These are phyloP conservation scores for Thymus quinquecostatus DNA, from an alignment of 257 asterid genomes.

Conservation along the genomic window DNA sequence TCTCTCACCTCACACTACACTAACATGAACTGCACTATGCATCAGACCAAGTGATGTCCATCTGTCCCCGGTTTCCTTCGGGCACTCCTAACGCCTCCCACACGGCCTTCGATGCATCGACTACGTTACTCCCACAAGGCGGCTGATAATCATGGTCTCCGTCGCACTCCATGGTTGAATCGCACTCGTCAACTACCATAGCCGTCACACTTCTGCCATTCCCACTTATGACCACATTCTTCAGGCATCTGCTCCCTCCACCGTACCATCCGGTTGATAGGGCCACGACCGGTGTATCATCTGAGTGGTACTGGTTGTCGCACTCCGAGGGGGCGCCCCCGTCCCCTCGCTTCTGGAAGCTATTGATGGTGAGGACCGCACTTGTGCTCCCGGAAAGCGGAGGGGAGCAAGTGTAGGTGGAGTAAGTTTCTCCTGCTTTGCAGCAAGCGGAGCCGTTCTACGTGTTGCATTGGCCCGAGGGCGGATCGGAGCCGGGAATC, in stretches of 20 bases:
- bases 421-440: constrained; percentile 35
- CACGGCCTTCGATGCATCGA: constrained; percentile 49
- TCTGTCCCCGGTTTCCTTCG: constrained; percentile 38
- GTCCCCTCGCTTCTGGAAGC: neutral
- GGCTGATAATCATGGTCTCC: constrained; percentile 50
- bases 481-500: constrained; percentile 41
- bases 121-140: constrained; percentile 48
- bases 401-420: constrained; percentile 51
- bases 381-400: constrained; percentile 32
- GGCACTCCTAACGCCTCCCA: constrained; percentile 47
- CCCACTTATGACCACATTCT: constrained; percentile 30
- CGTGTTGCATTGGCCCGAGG: constrained; percentile 44
- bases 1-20: neutral
- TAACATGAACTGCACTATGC: constrained; percentile 5
- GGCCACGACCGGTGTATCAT: constrained; percentile 16
- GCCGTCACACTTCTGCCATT: constrained; percentile 45
- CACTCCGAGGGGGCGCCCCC: neutral
- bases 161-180: constrained; percentile 54
- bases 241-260: constrained; percentile 38
- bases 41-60: constrained; percentile 49
- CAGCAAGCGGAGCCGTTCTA: constrained; percentile 45
- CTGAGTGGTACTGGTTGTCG: constrained; percentile 41
- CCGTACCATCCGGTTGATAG: constrained; percentile 50
- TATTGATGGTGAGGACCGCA: constrained; percentile 38
- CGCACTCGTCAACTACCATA: constrained; percentile 51